Evolutionary conservation across 257 asterid species (phyloP).

Genomic region (Plantago elongata): DNA sequence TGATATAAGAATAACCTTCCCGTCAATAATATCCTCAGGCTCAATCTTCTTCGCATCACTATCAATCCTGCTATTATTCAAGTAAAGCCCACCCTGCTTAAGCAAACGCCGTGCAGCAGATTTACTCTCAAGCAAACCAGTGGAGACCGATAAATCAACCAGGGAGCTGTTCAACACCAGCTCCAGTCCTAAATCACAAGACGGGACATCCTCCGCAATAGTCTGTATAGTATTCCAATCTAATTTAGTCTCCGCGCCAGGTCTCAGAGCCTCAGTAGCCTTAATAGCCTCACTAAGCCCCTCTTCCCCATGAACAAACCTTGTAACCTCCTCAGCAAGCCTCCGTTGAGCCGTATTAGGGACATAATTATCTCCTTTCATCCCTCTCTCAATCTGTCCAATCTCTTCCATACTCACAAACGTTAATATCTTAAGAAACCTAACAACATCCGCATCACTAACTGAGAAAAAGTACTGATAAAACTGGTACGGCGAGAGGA

Average conservation of each 20-base stretch:
- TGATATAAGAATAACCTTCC: constrained; percentile 69
- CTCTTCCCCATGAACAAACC: constrained; percentile 87
- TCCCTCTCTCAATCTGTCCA: constrained; percentile 42
- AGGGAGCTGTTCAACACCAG: constrained; percentile 52
- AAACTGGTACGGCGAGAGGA: constrained; percentile 75
- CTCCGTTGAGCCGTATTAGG: constrained; percentile 81
- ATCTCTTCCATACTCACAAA: constrained; percentile 70
- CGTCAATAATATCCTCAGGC: constrained; percentile 66
- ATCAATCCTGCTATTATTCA: constrained; percentile 68
- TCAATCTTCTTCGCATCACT: constrained; percentile 77
- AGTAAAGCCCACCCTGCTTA: constrained; percentile 92
- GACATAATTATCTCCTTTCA: constrained; percentile 49
- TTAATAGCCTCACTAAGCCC: constrained; percentile 67
- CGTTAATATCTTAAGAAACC: constrained; percentile 73
- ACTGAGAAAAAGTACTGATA: constrained; percentile 75
- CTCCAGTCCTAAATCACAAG: constrained; percentile 40
- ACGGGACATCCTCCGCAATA: constrained; percentile 82
- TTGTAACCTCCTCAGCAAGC: constrained; percentile 89
- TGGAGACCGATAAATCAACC: constrained; percentile 56
- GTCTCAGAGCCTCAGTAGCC: constrained; percentile 87
- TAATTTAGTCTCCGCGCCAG: constrained; percentile 68
- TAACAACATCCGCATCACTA: constrained; percentile 65
- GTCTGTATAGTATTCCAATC: constrained; percentile 63
- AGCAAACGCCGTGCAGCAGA: constrained; percentile 84
- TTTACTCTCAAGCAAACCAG: constrained; percentile 79